phyloP scores from a whole-genome alignment of 1,284 basidiomycete species.

The Marasmius tenuissimus region DNA sequence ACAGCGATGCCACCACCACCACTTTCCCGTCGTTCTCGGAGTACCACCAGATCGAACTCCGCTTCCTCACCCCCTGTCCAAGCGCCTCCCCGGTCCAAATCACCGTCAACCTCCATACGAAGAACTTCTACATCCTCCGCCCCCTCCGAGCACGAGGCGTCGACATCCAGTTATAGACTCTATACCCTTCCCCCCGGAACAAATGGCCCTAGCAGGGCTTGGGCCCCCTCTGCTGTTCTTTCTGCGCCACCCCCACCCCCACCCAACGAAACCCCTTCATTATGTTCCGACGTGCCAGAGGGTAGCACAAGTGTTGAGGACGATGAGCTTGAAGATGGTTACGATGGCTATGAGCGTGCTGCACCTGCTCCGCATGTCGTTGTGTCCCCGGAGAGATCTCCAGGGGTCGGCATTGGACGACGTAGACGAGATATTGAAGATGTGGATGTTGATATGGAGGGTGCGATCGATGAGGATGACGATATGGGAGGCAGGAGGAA shows the following conservation, averaged over 20 bases:
- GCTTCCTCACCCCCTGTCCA: background rate
- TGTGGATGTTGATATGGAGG: constrained; percentile 13
- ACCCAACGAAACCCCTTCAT: constrained; percentile 56
- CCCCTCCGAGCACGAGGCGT: background rate
- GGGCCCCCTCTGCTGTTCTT: constrained; percentile 5
- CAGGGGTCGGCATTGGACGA: constrained; percentile 29
- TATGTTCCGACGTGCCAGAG: constrained; percentile 55
- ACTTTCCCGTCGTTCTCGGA: background rate
- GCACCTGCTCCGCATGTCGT: background rate
- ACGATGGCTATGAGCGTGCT: constrained; percentile 17
- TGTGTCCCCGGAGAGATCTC: background rate
- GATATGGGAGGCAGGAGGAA: constrained; percentile 11
- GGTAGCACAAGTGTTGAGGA: constrained; percentile 36
- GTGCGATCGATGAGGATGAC: constrained; percentile 2
- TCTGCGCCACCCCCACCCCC: constrained; percentile 15
- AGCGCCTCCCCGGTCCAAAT: constrained; percentile 3
- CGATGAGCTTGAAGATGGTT: constrained; percentile 29
- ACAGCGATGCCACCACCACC: background rate
- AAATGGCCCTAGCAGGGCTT: constrained; percentile 6
- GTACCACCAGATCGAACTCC: background rate
- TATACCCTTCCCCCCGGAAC: constrained; percentile 3
- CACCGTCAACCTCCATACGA: background rate
- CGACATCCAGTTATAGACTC: background rate
- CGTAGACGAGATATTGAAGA: constrained; percentile 20
- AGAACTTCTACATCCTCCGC: background rate